Evolutionary conservation across 768 basidiomycete species (phyloP).

Genomic region (Ramaria sp.): DNA sequence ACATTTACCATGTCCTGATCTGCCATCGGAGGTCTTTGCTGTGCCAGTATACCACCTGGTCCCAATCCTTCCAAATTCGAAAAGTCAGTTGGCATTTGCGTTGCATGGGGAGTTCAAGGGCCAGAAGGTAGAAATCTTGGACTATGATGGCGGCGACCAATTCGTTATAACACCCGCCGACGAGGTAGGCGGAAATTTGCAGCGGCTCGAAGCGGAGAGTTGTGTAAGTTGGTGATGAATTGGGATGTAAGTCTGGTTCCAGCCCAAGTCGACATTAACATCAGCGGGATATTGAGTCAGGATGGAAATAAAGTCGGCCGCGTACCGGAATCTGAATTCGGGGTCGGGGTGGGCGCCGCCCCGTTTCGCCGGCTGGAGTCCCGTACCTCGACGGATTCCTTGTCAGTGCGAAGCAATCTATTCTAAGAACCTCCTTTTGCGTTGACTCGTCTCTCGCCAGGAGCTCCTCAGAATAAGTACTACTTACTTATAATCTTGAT

Average conservation of each 20-base stretch:
- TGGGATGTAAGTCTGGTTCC: neutral
- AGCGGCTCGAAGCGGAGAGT: neutral
- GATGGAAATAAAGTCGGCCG: no score
- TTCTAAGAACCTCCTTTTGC: no score
- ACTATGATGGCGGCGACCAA: neutral
- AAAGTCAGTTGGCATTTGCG: slow-evolving; percentile 41
- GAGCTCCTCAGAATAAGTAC: no score
- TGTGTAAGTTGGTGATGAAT: slow-evolving; percentile 2
- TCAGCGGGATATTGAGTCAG: no score
- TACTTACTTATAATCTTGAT: no score
- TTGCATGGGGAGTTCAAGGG: slow-evolving; percentile 20
- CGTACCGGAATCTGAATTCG: no score
- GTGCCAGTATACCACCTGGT: slow-evolving; percentile 32
- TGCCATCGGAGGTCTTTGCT: slow-evolving; percentile 22
- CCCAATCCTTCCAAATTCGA: slow-evolving; percentile 27
- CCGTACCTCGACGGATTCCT: no score
- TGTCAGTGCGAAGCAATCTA: no score
- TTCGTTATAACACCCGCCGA: slow-evolving; percentile 1
- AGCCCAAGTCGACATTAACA: no score
- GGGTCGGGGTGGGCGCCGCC: no score
- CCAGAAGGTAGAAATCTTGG: neutral
- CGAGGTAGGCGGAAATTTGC: neutral
- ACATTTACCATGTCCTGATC: slow-evolving; percentile 20
- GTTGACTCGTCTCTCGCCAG: no score
- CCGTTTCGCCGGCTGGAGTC: no score